A percentile compares a stretch with the other conserved stretches of the same genome.
Evolutionary conservation across 768 basidiomycete species (phyloP).

Genomic region (Lactarius vividus): DNA sequence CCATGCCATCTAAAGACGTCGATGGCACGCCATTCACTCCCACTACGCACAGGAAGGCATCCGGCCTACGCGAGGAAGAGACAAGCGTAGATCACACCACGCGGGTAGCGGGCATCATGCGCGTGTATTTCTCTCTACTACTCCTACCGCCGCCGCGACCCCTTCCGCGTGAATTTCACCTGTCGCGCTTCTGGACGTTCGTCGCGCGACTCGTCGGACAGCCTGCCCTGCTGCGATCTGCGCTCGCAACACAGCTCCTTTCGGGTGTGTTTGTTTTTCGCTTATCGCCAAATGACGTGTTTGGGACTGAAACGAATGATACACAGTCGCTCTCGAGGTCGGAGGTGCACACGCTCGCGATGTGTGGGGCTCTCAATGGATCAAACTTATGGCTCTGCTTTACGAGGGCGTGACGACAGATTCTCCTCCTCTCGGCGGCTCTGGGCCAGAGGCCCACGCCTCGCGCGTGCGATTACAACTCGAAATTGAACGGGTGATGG

Average conservation of each 20-base stretch:
- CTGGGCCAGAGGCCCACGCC: slow-evolving; percentile 34
- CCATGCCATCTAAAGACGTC: slow-evolving; percentile 51
- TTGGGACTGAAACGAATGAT: not conserved
- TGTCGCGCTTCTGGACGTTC: slow-evolving; percentile 70
- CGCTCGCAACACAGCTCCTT: slow-evolving; percentile 65
- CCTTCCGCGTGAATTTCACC: slow-evolving; percentile 53
- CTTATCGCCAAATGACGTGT: slow-evolving; percentile 8
- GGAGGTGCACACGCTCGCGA: slow-evolving; percentile 57
- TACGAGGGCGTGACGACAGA: slow-evolving; percentile 63
- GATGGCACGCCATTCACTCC: slow-evolving; percentile 49
- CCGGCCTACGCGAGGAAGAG: slow-evolving; percentile 63
- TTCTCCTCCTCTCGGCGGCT: slow-evolving; percentile 37
- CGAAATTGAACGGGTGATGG: slow-evolving; percentile 63
- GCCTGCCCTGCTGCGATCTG: slow-evolving; percentile 48
- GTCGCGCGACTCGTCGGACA: slow-evolving; percentile 60
- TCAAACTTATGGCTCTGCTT: slow-evolving; percentile 64
- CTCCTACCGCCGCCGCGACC: slow-evolving; percentile 38
- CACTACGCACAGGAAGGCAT: slow-evolving; percentile 45
- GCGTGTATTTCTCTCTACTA: slow-evolving; percentile 82
- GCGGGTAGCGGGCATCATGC: slow-evolving; percentile 75
- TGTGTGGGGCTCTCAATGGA: slow-evolving; percentile 78
- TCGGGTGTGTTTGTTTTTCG: slow-evolving; percentile 43
- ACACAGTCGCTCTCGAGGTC: slow-evolving; percentile 66
- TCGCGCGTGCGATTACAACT: slow-evolving; percentile 62
- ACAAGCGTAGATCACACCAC: slow-evolving; percentile 55